Base-by-base conservation (phyloP, 345 rosid species). In the Garcia nutans region DNA sequence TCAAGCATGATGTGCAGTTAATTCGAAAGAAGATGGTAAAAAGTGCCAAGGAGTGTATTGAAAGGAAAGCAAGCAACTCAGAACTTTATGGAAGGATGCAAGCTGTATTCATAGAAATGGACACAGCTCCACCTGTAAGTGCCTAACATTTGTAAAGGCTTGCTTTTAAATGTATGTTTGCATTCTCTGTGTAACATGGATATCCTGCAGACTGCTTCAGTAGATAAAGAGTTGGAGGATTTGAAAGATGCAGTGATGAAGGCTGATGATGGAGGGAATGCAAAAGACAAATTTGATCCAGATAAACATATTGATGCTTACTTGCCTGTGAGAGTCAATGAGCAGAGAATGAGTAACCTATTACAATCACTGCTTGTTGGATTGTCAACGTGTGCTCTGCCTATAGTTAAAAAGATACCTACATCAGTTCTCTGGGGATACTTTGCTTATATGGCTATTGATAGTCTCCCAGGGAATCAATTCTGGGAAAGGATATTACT, bases 391-490 rank as follows among this genome's bases (percentile, higher is more conserved):
- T 80, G 84, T 62, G 91, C 82, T n/a, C 65, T 88, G 26, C 97
- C 97, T 16, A 73, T 86, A 71, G 78, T 94, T 31, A 90, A 86
- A 59, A 82, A 59, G 87, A 87, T 92, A 75, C 94, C 97, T 10
- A 89, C 94, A 56, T 92, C 97, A 64, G 93, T 89, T 58, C 87
- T 91, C 1, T 91, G 98, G 98, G 96, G 97, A 60, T 93, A 93
- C 82, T 93, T 93, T 74, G 91, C 97, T 59, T 91, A 91, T 84
- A 92, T 88, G 97, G 98, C 96, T 74, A 86, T 93, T 64, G 97
- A 93, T 72, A 93, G 97, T 82, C 91, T 93, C 61, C 97, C 93
- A 0, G 96, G 94, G 42, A 93, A 86, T 74, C 98, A 93, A 52
- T 92, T 93, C 85, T 92, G 97, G 96, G 97, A 92, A 80, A 86